phyloP scores from a whole-genome alignment of 2,329 filamentous ascomycete genomes.

The Ophiosphaerella narmari region DNA sequence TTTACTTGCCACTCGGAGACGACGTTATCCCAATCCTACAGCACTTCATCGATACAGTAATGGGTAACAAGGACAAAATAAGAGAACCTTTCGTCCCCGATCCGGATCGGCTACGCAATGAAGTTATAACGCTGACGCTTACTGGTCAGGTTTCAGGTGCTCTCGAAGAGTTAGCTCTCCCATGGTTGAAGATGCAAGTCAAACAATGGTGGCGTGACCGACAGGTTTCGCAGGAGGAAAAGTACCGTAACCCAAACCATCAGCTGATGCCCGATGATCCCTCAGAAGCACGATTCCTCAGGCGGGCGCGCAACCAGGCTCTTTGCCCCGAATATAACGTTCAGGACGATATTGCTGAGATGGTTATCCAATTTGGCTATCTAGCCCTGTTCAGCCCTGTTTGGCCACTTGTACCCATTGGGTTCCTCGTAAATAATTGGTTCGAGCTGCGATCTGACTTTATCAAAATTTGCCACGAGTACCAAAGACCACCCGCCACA shows the following conservation, averaged over 20 bases:
- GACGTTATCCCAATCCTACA: slow-evolving; percentile 30
- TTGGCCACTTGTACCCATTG: slow-evolving; percentile 42
- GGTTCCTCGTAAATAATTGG: slow-evolving; percentile 45
- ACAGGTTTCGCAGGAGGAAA: slow-evolving; percentile 10
- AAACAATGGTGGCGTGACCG: slow-evolving; percentile 39
- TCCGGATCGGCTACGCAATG: slow-evolving; percentile 36
- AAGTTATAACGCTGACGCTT: slow-evolving; percentile 41
- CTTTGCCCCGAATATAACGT: slow-evolving; percentile 38
- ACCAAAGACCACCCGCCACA: slow-evolving; percentile 32
- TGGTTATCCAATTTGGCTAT: slow-evolving; percentile 45
- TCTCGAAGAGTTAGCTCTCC: slow-evolving; percentile 35
- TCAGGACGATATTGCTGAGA: slow-evolving; percentile 41
- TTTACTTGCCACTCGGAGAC: slow-evolving; percentile 39
- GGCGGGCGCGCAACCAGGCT: slow-evolving; percentile 35
- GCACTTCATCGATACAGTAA: slow-evolving; percentile 17
- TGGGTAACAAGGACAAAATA: slow-evolving; percentile 13
- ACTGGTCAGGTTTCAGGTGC: slow-evolving; percentile 39
- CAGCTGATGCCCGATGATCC: slow-evolving; percentile 26
- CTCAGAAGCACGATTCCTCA: slow-evolving; percentile 34
- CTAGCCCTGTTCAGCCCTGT: slow-evolving; percentile 41
- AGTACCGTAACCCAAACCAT: slow-evolving; percentile 2
- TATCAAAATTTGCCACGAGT: slow-evolving; percentile 40
- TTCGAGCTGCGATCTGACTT: slow-evolving; percentile 42
- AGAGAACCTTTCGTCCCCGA: slow-evolving; percentile 30
- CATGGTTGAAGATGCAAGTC: slow-evolving; percentile 33